Evolutionary conservation across 805 yeast genomes (phyloP).

Genomic region (Barnettozyma botsteinii): DNA sequence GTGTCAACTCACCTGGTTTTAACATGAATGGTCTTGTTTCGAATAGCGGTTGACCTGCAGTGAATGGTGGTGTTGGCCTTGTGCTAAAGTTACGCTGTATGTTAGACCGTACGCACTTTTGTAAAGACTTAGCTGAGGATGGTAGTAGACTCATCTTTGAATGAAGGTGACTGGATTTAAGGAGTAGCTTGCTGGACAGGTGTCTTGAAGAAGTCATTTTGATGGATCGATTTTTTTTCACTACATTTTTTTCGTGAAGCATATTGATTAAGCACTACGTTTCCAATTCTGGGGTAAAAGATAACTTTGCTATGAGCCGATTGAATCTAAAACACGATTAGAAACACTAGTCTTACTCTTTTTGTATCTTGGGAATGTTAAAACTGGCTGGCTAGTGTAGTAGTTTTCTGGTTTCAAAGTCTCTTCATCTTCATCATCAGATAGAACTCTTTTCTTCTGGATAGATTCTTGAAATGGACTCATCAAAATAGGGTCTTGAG

Average conservation of each 20-base stretch:
- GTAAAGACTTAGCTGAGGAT: background rate
- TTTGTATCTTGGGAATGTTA: constrained; percentile 9
- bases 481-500: constrained; percentile 4
- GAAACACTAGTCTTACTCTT: constrained; percentile 12
- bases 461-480: constrained; percentile 4
- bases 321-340: background rate
- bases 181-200: no score
- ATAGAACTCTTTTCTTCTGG: background rate
- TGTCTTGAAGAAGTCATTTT: no score
- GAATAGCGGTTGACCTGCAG: constrained; percentile 79
- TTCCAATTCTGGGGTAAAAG: no score
- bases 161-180: background rate
- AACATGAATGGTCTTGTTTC: constrained; percentile 81
- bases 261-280: no score
- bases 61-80: constrained; percentile 26
- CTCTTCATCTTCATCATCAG: background rate
- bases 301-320: no score
- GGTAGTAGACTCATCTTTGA: background rate
- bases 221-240: no score
- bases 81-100: background rate
- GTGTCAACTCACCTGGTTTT: constrained; percentile 74
- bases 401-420: background rate
- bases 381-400: constrained; percentile 17
- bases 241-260: no score
- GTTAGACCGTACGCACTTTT: background rate